Percentiles rank a stretch among this genome's conserved stretches.
Conservation (phyloP, 139 green algal species). For the Chlamydomonas schloesseri region DNA sequence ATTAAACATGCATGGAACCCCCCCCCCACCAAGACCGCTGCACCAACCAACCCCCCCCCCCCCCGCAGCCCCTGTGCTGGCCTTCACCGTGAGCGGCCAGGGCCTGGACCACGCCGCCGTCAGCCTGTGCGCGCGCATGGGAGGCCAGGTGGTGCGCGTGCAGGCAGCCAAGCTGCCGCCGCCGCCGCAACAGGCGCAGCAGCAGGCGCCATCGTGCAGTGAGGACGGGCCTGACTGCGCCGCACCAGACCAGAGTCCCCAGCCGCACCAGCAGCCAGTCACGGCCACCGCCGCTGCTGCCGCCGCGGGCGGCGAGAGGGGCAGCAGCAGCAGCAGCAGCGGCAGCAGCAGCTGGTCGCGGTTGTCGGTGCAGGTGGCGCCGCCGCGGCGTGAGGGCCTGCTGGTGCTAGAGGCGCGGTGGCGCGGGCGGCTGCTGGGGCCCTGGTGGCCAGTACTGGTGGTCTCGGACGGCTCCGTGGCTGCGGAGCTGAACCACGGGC, state of each 20-base stretch:
- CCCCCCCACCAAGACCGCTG: no score
- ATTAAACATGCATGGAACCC: no score
- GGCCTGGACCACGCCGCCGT: background rate
- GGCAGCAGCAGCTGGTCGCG: background rate
- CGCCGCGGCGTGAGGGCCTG: background rate
- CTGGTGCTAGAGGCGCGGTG: conserved; percentile 32
- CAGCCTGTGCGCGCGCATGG: background rate
- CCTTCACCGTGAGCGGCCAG: background rate
- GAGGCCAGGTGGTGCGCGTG: background rate
- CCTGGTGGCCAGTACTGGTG: conserved; percentile 36
- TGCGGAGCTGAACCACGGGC: conserved; percentile 15
- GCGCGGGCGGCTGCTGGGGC: conserved; percentile 29
- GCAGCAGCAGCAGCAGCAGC: no score
- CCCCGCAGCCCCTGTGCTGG: background rate
- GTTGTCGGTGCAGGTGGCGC: background rate
- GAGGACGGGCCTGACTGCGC: no score
- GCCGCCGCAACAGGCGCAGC: background rate
- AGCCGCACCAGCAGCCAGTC: no score
- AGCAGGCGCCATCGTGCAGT: no score
- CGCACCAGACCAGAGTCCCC: no score
- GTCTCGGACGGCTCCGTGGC: conserved; percentile 9
- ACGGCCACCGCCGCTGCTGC: no score
- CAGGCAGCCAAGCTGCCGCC: background rate
- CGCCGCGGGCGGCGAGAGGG: no score
- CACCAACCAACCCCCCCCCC: no score